These are phyloP conservation scores for Fusarium begoniae DNA, from an alignment of 2,329 filamentous ascomycete genomes.

Conservation along the genomic window DNA sequence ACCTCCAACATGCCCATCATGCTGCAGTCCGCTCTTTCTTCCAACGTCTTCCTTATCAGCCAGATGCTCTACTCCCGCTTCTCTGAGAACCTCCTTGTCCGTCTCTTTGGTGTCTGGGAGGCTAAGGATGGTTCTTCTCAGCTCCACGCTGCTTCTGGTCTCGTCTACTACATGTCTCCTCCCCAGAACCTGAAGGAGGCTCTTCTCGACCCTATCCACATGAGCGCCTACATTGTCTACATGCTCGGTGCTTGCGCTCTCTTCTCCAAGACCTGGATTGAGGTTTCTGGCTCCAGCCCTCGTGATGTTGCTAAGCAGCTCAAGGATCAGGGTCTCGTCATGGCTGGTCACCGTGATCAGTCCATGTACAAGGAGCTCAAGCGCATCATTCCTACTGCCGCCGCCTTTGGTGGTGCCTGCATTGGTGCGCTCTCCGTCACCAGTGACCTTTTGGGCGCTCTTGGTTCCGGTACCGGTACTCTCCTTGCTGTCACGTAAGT, in stretches of 20 bases:
- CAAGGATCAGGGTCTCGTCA: conserved; percentile 99
- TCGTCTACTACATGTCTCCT: conserved; percentile 99
- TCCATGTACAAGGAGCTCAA: conserved; percentile 99
- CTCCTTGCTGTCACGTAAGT: conserved; percentile 97
- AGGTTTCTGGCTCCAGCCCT: conserved; percentile 97
- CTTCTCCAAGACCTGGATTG: conserved; percentile 99
- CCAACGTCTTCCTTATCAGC: conserved; percentile 98
- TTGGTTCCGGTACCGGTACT: conserved; percentile 97
- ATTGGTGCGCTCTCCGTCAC: conserved; percentile 97
- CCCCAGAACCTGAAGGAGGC: conserved; percentile 98
- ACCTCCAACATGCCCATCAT: conserved; percentile 99
- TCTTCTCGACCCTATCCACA: conserved; percentile 96
- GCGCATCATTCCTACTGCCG: conserved; percentile 97
- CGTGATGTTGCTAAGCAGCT: conserved; percentile 99
- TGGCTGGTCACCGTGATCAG: conserved; percentile 99
- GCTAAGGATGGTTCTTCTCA: conserved; percentile 95
- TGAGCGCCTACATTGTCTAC: conserved; percentile 92
- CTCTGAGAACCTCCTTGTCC: conserved; percentile 97
- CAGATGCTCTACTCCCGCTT: conserved; percentile 99
- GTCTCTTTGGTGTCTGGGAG: conserved; percentile 98
- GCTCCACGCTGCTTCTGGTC: conserved; percentile 90
- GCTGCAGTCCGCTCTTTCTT: conserved; percentile 97
- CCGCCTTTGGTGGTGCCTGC: conserved; percentile 97
- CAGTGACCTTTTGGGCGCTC: conserved; percentile 93
- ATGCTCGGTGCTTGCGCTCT: conserved; percentile 98